Evolutionary conservation across 1,284 basidiomycete species (phyloP).

Genomic region (Marasmius oreades): DNA sequence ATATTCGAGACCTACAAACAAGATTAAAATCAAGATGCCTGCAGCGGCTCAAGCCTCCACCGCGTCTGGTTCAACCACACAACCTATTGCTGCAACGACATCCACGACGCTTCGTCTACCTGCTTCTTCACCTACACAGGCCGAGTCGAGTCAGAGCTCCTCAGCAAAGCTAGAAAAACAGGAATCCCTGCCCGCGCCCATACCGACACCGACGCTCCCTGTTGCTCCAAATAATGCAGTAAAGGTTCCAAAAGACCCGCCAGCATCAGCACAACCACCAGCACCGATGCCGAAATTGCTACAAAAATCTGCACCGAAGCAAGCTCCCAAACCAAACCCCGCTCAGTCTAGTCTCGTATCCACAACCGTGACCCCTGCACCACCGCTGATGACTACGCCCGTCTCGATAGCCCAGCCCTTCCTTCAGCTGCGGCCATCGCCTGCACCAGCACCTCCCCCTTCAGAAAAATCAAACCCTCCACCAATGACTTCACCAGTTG

Average conservation of each 20-base stretch:
- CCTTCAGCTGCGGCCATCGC: background rate
- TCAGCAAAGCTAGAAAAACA: conserved; percentile 18
- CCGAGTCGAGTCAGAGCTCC: background rate
- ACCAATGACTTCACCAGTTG: background rate
- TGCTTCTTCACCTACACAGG: conserved; percentile 11
- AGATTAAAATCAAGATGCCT: conserved; percentile 68
- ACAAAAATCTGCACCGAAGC: conserved; percentile 19
- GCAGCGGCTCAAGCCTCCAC: conserved; percentile 25
- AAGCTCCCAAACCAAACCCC: background rate
- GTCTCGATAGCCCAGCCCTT: conserved; percentile 11
- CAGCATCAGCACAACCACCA: conserved; percentile 5
- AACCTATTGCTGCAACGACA: conserved; percentile 9
- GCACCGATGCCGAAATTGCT: conserved; percentile 4
- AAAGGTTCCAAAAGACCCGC: background rate
- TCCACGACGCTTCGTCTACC: conserved; percentile 11
- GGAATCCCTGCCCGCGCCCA: background rate
- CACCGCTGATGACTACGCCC: too few species aligned
- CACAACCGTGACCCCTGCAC: too few species aligned
- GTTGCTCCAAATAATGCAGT: conserved; percentile 4
- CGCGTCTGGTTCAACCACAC: conserved; percentile 12
- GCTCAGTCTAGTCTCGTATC: too few species aligned
- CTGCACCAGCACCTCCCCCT: conserved; percentile 1
- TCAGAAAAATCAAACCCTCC: background rate
- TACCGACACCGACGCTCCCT: conserved; percentile 12
- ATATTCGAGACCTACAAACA: conserved; percentile 52